Conservation (phyloP, 2,329 filamentous ascomycete species). For the Cryoendolithus antarcticus region DNA sequence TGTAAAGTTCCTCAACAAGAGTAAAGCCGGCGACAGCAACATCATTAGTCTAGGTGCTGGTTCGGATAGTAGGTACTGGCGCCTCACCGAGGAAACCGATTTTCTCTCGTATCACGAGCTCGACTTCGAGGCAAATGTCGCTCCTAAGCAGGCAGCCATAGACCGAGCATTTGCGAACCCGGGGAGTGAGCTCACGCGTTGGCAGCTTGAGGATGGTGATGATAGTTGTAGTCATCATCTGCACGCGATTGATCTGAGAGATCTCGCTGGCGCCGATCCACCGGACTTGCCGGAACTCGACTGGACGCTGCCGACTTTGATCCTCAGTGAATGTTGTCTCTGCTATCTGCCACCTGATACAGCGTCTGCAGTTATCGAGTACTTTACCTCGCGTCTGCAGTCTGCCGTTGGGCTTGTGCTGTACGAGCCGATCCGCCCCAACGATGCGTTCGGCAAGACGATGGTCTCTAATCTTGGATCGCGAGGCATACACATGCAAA, state of each 20-base stretch:
- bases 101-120: slow-evolving; percentile 75
- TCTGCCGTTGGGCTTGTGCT: slow-evolving; percentile 52
- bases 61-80: slow-evolving; percentile 80
- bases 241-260: slow-evolving; percentile 55
- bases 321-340: slow-evolving; percentile 91
- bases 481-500: slow-evolving; percentile 73
- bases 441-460: slow-evolving; percentile 77
- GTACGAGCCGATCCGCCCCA: slow-evolving; percentile 78
- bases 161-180: slow-evolving; percentile 11
- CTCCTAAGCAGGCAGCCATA: slow-evolving; percentile 15
- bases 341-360: slow-evolving; percentile 65
- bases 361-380: slow-evolving; percentile 38
- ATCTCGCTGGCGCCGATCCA: slow-evolving; percentile 30
- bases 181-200: too few relatives aligned
- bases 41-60: slow-evolving; percentile 89
- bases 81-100: slow-evolving; percentile 41
- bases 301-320: slow-evolving; percentile 57
- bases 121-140: slow-evolving; percentile 64
- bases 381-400: slow-evolving; percentile 22
- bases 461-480: slow-evolving; percentile 85
- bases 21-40: slow-evolving; percentile 36
- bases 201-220: slow-evolving; percentile 26
- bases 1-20: slow-evolving; percentile 48
- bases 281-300: slow-evolving; percentile 33
- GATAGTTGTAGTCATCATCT: slow-evolving; percentile 29